Evolutionary conservation across 129 eudicot genomes (phyloP), one percentile per base, ranked within the genome.

Genomic region (Calendula officinalis): DNA sequence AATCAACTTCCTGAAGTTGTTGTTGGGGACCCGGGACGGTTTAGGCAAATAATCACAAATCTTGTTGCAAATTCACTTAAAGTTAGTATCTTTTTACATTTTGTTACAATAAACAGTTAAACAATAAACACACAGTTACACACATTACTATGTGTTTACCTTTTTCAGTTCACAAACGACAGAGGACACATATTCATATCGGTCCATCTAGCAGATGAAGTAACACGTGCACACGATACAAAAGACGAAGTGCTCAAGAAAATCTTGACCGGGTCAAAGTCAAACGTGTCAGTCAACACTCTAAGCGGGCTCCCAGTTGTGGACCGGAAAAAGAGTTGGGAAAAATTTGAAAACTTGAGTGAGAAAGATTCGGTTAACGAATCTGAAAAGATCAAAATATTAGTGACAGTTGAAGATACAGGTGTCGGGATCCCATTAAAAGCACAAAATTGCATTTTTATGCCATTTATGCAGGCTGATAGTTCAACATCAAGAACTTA

Each of bases 401-500:
- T 88, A 56, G 92, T 92, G 53, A 76, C 95, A 0, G 89, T 92
- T 49, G 99, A 92, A 81, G 99, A 92, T 74, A 92, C 99, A 1
- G 99, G 99, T n/a, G 86, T 70, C 3, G 99, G 99, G 15, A 88
- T 92, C 47, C 96, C 91, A 51, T 43, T 11, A 33, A 78, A 92
- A 9, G 95, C 95, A 57, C 95, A 92, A 62, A 62, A 7, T 41
- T 83, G 92, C 30, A 81, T 92, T 30, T 92, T 92, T 63, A 85
- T 61, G 65, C 99, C 99, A 4, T 92, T 92, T 74, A 88, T 88
- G 96, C 99, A 92, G 80, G 99, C 92, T 1, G 99, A 83, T 71
- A 83, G 91, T 67, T 88, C 96, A 3, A 88, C 90, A 2, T 85
- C 96, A 10, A 79, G 99, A 34, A 89, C 76, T 17, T 81, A 92